Evolutionary conservation across 176 grass and related monocot species (phyloP).

Genomic region (Melocanna baccifera): DNA sequence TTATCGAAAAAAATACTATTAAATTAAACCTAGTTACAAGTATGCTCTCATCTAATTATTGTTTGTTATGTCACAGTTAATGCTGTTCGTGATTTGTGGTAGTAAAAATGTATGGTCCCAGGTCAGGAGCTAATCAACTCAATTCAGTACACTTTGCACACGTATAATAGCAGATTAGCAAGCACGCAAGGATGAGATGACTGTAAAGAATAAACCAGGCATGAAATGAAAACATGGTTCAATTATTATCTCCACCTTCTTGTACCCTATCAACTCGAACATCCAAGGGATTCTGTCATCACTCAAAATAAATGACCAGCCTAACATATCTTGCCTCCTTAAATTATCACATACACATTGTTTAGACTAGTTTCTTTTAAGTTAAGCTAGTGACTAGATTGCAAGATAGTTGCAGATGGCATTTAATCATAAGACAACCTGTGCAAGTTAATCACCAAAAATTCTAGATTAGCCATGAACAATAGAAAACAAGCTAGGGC

Average conservation of each 20-base stretch:
- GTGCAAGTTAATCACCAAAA: conserved; percentile 11
- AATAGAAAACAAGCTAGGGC: not conserved
- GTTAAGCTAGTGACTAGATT: not conserved
- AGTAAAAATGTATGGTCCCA: conserved; percentile 20
- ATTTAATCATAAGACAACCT: conserved; percentile 23
- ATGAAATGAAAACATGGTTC: conserved; percentile 23
- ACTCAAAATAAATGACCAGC: conserved; percentile 23
- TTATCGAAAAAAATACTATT: not conserved
- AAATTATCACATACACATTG: conserved; percentile 25
- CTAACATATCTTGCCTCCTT: conserved; percentile 17
- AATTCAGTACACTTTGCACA: conserved; percentile 13
- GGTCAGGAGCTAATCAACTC: conserved; percentile 29
- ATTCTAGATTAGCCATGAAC: conserved; percentile 12
- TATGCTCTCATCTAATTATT: conserved; percentile 4
- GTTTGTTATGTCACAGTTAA: conserved; percentile 1
- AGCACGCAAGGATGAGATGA: conserved; percentile 15
- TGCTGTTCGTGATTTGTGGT: not conserved
- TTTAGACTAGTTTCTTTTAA: conserved; percentile 23
- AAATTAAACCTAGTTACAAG: conserved; percentile 16
- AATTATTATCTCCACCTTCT: conserved; percentile 27
- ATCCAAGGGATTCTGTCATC: conserved; percentile 21
- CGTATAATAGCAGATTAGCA: conserved; percentile 15
- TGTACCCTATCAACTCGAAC: conserved; percentile 16
- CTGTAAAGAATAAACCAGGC: not conserved
- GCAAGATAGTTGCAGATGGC: conserved; percentile 17